Percentiles rank a stretch among this genome's conserved stretches.
These are phyloP conservation scores for Paecilomyces niveus DNA, from an alignment of 2,329 filamentous ascomycete species.

Conservation along the genomic window DNA sequence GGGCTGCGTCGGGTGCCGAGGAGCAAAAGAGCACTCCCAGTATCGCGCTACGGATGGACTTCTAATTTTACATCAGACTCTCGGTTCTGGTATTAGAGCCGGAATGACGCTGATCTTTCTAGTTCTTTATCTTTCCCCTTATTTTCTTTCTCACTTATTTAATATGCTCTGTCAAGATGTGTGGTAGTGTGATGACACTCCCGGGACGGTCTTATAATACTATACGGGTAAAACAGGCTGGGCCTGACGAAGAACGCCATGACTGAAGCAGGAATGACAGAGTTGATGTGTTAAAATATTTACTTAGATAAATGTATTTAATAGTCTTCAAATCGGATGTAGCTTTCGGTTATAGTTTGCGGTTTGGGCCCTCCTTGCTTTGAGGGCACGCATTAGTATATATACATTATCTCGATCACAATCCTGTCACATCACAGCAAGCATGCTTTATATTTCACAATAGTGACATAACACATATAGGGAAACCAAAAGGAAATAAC, in stretches of 20 bases:
- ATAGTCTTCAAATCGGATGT: background rate
- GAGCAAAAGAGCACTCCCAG: conserved; percentile 58
- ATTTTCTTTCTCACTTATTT: background rate
- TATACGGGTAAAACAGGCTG: background rate
- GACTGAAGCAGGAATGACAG: background rate
- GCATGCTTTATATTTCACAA: background rate
- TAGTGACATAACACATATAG: background rate
- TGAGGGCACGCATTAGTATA: background rate
- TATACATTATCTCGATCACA: background rate
- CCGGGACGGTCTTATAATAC: background rate
- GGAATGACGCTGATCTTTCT: background rate
- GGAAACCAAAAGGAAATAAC: background rate
- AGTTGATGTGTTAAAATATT: background rate
- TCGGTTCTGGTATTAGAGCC: no score
- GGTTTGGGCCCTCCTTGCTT: background rate
- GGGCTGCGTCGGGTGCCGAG: conserved; percentile 40
- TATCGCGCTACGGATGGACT: conserved; percentile 94
- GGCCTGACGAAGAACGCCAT: background rate
- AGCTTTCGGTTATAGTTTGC: background rate
- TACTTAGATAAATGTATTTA: background rate
- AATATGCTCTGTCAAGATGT: background rate
- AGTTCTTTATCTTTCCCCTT: background rate
- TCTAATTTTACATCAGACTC: conserved; percentile 40
- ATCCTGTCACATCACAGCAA: background rate
- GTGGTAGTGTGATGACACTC: background rate